Evolutionary conservation across 108 stramenopile species (phyloP).

Genomic region (Nitzschia putrida): DNA sequence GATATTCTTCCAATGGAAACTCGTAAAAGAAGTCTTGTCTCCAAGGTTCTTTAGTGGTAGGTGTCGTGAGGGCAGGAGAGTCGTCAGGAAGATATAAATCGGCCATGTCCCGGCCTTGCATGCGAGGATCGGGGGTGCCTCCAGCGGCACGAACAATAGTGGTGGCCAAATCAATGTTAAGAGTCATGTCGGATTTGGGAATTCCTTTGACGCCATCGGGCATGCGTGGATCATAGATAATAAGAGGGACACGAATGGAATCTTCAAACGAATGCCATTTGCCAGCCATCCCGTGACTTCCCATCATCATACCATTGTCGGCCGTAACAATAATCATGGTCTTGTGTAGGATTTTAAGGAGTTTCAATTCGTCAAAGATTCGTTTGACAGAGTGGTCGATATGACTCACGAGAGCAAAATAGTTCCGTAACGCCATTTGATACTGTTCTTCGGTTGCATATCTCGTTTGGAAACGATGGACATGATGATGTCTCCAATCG

Average conservation of each 20-base stretch:
- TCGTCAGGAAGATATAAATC: conserved; percentile 51
- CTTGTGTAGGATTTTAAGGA: conserved; percentile 51
- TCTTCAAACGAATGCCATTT: conserved; percentile 78
- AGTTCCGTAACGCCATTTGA: conserved; percentile 71
- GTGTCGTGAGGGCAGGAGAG: not conserved
- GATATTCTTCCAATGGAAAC: conserved; percentile 51
- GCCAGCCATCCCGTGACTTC: conserved; percentile 66
- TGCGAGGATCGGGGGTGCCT: conserved; percentile 35
- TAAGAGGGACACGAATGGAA: conserved; percentile 69
- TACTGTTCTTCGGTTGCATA: conserved; percentile 56
- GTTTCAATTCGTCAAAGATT: conserved; percentile 53
- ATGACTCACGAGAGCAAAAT: conserved; percentile 64
- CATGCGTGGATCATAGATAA: conserved; percentile 75
- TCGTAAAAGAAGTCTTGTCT: conserved; percentile 68
- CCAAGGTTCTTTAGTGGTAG: conserved; percentile 31
- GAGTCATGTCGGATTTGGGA: conserved; percentile 53
- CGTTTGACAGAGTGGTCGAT: conserved; percentile 56
- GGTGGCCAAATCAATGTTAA: conserved; percentile 70
- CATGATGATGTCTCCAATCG: conserved; percentile 44
- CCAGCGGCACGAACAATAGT: conserved; percentile 73
- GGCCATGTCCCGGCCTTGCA: conserved; percentile 72
- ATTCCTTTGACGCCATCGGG: conserved; percentile 44
- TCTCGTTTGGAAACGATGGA: conserved; percentile 51
- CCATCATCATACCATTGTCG: conserved; percentile 64
- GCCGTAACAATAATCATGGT: conserved; percentile 76